Percentiles rank a stretch among this genome's conserved stretches.
These are phyloP conservation scores for Prunus yedoensis DNA, from an alignment of 331 rosid species.

Conservation along the genomic window DNA sequence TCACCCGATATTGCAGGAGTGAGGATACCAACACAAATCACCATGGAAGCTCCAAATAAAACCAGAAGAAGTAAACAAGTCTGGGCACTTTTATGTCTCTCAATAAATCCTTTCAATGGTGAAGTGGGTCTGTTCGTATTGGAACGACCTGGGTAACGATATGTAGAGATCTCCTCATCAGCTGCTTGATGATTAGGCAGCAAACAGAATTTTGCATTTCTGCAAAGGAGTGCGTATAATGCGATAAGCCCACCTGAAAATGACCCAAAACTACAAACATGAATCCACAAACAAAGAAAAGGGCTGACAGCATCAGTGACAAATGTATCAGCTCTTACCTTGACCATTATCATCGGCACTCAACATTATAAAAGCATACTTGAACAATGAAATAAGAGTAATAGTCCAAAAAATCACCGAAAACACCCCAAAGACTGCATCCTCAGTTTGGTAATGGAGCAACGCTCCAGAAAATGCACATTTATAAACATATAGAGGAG, in stretches of 20 bases:
- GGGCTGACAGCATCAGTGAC: constrained; percentile 3
- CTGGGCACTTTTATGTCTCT: constrained; percentile 64
- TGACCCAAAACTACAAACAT: constrained; percentile 19
- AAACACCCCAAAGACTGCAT: constrained; percentile 66
- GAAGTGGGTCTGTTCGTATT: constrained; percentile 46
- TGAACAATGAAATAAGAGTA: constrained; percentile 54
- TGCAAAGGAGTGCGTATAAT: constrained; percentile 76
- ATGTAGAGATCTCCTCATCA: constrained; percentile 88
- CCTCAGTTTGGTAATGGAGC: constrained; percentile 57
- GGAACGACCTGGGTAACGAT: constrained; percentile 55
- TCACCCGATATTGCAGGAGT: constrained; percentile 86
- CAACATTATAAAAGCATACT: constrained; percentile 54
- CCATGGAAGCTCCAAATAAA: constrained; percentile 91
- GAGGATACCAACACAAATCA: constrained; percentile 70
- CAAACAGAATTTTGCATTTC: constrained; percentile 76
- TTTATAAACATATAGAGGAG: constrained; percentile 82
- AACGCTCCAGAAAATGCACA: constrained; percentile 65
- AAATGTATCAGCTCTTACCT: constrained; percentile 44
- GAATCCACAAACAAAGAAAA: constrained; percentile 11
- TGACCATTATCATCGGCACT: constrained; percentile 66
- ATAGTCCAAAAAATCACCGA: constrained; percentile 74
- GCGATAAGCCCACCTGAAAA: constrained; percentile 84
- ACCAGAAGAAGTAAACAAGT: constrained; percentile 61
- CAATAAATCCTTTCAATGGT: constrained; percentile 66
- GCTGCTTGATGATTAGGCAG: constrained; percentile 89